These are phyloP conservation scores for Apiotrichum akiyoshidainum DNA, from an alignment of 1,284 basidiomycete species.

Conservation along the genomic window DNA sequence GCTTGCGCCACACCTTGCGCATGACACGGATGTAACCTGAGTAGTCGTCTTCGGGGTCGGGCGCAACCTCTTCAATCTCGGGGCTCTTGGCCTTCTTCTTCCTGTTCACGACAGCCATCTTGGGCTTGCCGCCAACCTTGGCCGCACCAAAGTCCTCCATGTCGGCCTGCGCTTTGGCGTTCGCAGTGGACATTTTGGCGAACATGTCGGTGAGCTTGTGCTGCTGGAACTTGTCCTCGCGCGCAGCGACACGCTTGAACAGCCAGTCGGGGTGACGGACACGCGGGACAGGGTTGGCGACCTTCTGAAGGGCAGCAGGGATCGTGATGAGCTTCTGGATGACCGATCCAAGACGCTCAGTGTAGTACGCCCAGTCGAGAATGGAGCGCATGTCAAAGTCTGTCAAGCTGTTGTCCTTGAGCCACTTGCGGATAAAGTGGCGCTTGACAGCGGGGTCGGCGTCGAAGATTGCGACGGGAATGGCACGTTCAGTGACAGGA, in stretches of 20 bases:
- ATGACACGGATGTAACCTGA: conserved; percentile 75
- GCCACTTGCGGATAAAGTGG: conserved; percentile 90
- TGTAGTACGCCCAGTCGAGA: conserved; percentile 98
- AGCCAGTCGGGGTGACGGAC: conserved; percentile 98
- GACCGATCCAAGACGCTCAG: conserved; percentile 94
- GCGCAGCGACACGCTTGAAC: conserved; percentile 79
- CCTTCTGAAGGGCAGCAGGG: conserved; percentile 96
- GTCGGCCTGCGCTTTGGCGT: conserved; percentile 13
- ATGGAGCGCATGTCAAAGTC: conserved; percentile 92
- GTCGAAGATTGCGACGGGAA: conserved; percentile 98
- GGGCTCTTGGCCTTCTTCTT: conserved; percentile 42
- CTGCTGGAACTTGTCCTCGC: conserved; percentile 96
- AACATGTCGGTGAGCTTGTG: conserved; percentile 98
- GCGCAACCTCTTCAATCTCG: conserved; percentile 45
- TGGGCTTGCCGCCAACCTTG: conserved; percentile 24
- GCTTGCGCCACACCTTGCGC: conserved; percentile 73
- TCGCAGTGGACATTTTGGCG: conserved; percentile 53
- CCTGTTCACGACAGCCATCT: conserved; percentile 57
- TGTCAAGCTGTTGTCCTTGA: conserved; percentile 84
- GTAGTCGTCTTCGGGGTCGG: conserved; percentile 67
- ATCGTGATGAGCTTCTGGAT: conserved; percentile 99
- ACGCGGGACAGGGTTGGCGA: conserved; percentile 91
- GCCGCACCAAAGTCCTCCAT: conserved; percentile 57
- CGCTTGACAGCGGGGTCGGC: conserved; percentile 88
- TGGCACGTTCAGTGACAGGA: conserved; percentile 93